Evolutionary conservation across 129 eudicot genomes (phyloP).

Genomic region (Glebionis coronaria): DNA sequence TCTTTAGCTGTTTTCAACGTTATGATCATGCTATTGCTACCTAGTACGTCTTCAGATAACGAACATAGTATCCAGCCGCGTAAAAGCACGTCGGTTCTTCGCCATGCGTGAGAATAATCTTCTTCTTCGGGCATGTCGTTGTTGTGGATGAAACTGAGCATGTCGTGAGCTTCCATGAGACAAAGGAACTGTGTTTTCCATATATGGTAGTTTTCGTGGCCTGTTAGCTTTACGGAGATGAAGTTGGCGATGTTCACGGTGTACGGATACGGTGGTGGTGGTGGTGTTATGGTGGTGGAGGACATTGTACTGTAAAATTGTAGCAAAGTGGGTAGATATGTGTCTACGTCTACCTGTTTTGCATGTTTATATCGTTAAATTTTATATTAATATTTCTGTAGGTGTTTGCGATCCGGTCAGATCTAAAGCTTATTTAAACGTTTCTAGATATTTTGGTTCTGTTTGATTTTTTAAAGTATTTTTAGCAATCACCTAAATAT

Average conservation of each 20-base stretch:
- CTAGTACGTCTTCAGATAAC: conserved; percentile 19
- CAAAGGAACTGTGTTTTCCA: conserved; percentile 38
- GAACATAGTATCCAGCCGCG: conserved; percentile 43
- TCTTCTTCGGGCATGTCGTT: conserved; percentile 13
- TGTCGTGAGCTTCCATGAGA: conserved; percentile 32
- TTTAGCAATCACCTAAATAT: no score
- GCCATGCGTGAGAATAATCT: conserved; percentile 17
- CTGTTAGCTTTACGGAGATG: conserved; percentile 28
- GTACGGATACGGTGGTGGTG: conserved; percentile 23
- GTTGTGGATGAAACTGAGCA: conserved; percentile 32
- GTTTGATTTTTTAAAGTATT: no score
- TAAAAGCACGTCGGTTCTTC: conserved; percentile 37
- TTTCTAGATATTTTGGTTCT: no score
- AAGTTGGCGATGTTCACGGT: conserved; percentile 27
- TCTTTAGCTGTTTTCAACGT: conserved; percentile 25
- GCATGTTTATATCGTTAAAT: no score
- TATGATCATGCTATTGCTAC: not conserved
- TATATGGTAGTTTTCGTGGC: conserved; percentile 21
- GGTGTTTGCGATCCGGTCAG: no score
- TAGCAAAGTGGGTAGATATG: no score
- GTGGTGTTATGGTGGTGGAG: conserved; percentile 14
- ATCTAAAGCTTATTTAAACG: no score
- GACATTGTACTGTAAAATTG: conserved; percentile 8
- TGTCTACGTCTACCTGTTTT: no score
- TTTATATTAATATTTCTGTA: no score